Percentiles rank a stretch among this genome's conserved stretches.
Conservation (phyloP, 2,329 filamentous ascomycete species). For the Rugonectria rugulosa region DNA sequence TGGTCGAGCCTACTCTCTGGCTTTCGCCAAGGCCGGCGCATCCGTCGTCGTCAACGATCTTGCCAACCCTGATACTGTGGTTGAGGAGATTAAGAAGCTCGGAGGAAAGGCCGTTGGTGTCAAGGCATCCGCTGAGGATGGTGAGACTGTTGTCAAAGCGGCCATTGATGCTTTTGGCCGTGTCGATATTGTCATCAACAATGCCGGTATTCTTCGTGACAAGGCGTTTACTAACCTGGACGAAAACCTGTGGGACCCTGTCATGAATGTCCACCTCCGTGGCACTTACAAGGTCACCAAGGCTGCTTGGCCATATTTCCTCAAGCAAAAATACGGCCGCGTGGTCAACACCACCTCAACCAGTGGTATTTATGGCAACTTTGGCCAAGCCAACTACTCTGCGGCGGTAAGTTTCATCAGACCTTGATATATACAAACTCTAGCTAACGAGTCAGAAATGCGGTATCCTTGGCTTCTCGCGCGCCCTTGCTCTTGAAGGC, state of each 20-base stretch:
- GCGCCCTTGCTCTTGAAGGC: slow-evolving; percentile 90
- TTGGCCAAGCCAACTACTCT: slow-evolving; percentile 97
- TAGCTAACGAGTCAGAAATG: slow-evolving; percentile 66
- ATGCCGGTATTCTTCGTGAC: slow-evolving; percentile 95
- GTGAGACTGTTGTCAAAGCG: slow-evolving; percentile 87
- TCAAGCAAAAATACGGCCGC: slow-evolving; percentile 98
- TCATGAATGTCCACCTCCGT: slow-evolving; percentile 89
- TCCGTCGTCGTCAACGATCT: slow-evolving; percentile 95
- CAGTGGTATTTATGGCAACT: slow-evolving; percentile 98
- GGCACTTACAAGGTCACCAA: slow-evolving; percentile 98
- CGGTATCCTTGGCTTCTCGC: slow-evolving; percentile 94
- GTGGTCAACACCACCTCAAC: slow-evolving; percentile 97
- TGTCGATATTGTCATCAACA: slow-evolving; percentile 96
- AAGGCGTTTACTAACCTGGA: slow-evolving; percentile 99
- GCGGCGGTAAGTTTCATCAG: slow-evolving; percentile 70
- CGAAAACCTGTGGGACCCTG: slow-evolving; percentile 89
- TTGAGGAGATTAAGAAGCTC: slow-evolving; percentile 88
- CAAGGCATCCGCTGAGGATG: slow-evolving; percentile 93
- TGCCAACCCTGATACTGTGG: slow-evolving; percentile 88
- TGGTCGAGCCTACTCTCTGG: slow-evolving; percentile 87
- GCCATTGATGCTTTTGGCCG: slow-evolving; percentile 94
- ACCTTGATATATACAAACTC: neutral
- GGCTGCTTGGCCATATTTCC: slow-evolving; percentile 96
- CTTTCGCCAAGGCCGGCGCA: slow-evolving; percentile 85
- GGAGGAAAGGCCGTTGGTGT: slow-evolving; percentile 92